Evolutionary conservation across 208 protist genomes (phyloP), one percentile per base, ranked within the genome.

Genomic region (Trypanosoma mega): DNA sequence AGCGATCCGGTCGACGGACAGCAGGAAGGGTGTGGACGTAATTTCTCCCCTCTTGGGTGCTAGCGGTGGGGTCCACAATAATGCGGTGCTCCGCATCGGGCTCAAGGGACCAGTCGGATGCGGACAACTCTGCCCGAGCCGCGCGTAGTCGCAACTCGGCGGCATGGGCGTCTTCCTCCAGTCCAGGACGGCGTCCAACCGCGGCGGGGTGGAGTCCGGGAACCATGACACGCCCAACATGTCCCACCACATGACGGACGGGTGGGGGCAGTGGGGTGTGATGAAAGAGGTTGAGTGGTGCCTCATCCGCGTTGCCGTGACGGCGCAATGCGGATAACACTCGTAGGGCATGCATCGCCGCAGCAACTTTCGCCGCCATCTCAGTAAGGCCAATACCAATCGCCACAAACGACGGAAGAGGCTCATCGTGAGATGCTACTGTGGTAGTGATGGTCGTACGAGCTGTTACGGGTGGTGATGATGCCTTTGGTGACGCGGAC

Each of bases 21-120:
- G 72, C 73, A n/a, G 78, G 41, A 18, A 96, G 73, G 14, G 90
- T 92, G 74, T 95, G 89, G 2, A 82, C 72, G 56, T 95, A 95
- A 55, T 77, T 82, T 24, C 64, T 67, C 26, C 64, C 72, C 5
- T 60, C 47, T 27, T 48, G 24, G 12, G 53, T 56, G 39, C 45
- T 46, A 5, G 63, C 56, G 37, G 66, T 64, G 3, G 85, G 85
- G 23, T 60, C 67, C 2, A 93, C 77, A 26, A 93, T 61, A 49
- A 95, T 95, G 68, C 81, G 80, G 27, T 63, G 37, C 3, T 82
- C 78, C 8, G 59, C 79, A 64, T 95, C 89, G 9, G 81, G 53
- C 12, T 57, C 70, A 16, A 88, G 66, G 26, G 76, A 84, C 86
- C 89, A 95, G 26, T 86, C 75, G 20, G 29, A 55, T 16, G 51